Conservation (phyloP, 441 rosid species). For the Populus hybrid region DNA sequence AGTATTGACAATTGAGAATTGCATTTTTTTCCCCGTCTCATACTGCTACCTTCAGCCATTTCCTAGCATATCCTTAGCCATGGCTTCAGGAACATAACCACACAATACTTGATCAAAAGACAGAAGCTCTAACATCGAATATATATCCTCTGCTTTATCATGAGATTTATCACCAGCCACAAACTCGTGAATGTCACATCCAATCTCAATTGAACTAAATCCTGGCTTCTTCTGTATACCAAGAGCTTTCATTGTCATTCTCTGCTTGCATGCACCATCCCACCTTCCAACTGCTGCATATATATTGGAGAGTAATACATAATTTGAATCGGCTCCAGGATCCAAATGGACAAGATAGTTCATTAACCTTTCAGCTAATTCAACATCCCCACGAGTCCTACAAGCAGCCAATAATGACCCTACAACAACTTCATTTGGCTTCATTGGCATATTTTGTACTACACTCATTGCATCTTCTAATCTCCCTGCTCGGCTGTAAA, state of each 20-base stretch:
- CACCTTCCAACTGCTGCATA: slow-evolving; percentile 70
- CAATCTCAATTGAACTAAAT: slow-evolving; percentile 65
- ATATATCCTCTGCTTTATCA: slow-evolving; percentile 34
- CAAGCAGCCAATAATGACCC: slow-evolving; percentile 76
- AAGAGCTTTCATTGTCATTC: slow-evolving; percentile 64
- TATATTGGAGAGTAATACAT: slow-evolving; percentile 62
- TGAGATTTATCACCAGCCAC: slow-evolving; percentile 65
- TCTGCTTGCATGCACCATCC: slow-evolving; percentile 65
- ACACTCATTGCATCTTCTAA: slow-evolving; percentile 62
- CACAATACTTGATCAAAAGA: slow-evolving; percentile 36
- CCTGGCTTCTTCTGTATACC: slow-evolving; percentile 75
- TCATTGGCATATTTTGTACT: slow-evolving; percentile 61
- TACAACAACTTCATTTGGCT: slow-evolving; percentile 65
- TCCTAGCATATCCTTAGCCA: slow-evolving; percentile 10
- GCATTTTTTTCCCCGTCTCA: neutral
- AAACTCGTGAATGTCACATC: slow-evolving; percentile 50
- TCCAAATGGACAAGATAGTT: slow-evolving; percentile 43
- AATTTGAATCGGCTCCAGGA: slow-evolving; percentile 53
- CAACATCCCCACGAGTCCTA: slow-evolving; percentile 43
- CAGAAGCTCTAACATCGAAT: slow-evolving; percentile 46
- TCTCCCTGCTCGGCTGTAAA: slow-evolving; percentile 78
- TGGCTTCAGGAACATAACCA: slow-evolving; percentile 38
- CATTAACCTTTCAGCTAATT: slow-evolving; percentile 57
- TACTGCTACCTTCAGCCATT: slow-evolving; percentile 18
- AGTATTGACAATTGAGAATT: neutral